Conservation (phyloP, 2,329 filamentous ascomycete species). For the Fusarium falciforme region DNA sequence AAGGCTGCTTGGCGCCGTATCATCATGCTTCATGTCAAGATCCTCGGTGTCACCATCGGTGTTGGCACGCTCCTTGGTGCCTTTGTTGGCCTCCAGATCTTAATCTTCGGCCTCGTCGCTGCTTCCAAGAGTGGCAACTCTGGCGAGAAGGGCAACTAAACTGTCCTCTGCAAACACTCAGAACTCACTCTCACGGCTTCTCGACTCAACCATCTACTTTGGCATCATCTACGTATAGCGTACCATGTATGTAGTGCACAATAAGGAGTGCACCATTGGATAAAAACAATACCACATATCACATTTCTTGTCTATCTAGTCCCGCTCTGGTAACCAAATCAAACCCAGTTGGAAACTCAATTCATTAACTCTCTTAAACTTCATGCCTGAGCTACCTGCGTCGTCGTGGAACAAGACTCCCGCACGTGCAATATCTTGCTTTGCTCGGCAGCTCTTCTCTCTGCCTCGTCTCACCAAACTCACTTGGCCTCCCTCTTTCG, state of each 20-base stretch:
- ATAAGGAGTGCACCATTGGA: not conserved
- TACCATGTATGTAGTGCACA: not conserved
- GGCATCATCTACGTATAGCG: not conserved
- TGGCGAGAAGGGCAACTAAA: conserved; percentile 19
- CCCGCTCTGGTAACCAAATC: conserved; percentile 7
- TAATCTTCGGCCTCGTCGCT: conserved; percentile 51
- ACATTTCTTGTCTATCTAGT: not conserved
- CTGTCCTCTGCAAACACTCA: not conserved
- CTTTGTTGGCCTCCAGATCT: conserved; percentile 63
- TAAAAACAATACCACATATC: not conserved
- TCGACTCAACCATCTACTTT: not conserved
- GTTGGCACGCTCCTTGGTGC: conserved; percentile 58
- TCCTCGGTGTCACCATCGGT: conserved; percentile 66
- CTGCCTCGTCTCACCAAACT: not conserved
- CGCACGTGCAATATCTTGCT: conserved; percentile 36
- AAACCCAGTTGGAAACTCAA: conserved; percentile 29
- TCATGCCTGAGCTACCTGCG: conserved; percentile 41
- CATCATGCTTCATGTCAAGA: conserved; percentile 80
- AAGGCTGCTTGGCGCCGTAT: conserved; percentile 78
- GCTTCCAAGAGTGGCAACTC: conserved; percentile 4
- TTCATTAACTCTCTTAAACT: conserved; percentile 40
- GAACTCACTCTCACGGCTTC: not conserved
- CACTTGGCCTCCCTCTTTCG: conserved; percentile 14
- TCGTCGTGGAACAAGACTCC: conserved; percentile 44
- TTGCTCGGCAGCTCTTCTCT: conserved; percentile 22